Base-by-base conservation (phyloP, 2,329 filamentous ascomycete species). In the Coleophoma cylindrospora region DNA sequence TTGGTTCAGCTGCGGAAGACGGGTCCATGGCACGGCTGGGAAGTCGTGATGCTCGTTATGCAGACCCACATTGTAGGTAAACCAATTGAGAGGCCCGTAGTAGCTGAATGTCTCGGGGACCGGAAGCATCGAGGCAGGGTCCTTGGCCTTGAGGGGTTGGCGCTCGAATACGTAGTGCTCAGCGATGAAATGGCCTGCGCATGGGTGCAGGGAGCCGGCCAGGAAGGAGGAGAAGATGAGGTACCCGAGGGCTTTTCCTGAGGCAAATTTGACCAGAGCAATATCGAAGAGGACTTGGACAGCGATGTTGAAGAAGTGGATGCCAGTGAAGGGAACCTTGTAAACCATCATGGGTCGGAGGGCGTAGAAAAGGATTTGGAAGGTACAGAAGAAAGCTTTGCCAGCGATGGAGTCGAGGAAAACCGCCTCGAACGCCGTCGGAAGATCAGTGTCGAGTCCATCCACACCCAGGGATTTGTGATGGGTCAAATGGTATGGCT, bases 11-110 rank as follows among this genome's bases (percentile, higher is more conserved):
- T 77, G 77, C 49, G 85, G 87, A 37, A 99, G 78, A 33, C 87
- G 79, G 10, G 91, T 96, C 94, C 94, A 99, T 0, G 94, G 92
- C 43, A 99, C 82, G 44, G 94, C 94, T 11, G 94, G 94, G 72
- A 99, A 99, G 70, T 99, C 94, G 69, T 99, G 94, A 71, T 99
- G 94, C 75, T 99, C 94, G 67, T 99, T 99, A 75, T 99, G 94
- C 64, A 96, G 74, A 48, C 94, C 94, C 43, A 99, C 94, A 62
- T 99, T 99, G 77, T 97, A 99, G 1, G 91, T 96, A 45, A 99
- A 72, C 62, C 91, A 71, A 72, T 99, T 99, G 57, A 97, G 79
- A 1, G 87, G 82, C 0, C 94, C 94, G 67, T 99, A 99, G 79
- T 99, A 99, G 44, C 87, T 92, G 73, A 90, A 99, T 1, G 94